phyloP scores from a whole-genome alignment of 148 eudicot genomes.

The Chenopodium suecicum region DNA sequence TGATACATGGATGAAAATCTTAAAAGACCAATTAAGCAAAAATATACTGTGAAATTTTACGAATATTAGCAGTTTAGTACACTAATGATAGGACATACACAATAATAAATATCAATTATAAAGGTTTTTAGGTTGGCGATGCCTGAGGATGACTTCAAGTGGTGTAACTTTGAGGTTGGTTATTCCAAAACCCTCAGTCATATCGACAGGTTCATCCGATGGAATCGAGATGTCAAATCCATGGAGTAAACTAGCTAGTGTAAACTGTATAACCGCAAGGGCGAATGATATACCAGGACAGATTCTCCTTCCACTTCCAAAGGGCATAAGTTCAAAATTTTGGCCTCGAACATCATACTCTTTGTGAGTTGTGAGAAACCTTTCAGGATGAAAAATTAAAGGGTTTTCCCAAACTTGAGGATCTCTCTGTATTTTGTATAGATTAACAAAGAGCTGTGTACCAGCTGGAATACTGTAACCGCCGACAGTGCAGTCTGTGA shows the following conservation, averaged over 20 bases:
- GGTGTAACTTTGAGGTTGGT: constrained; percentile 14
- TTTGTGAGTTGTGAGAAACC: constrained; percentile 24
- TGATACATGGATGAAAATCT: too few relatives aligned
- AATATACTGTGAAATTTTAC: too few relatives aligned
- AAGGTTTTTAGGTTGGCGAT: constrained; percentile 4
- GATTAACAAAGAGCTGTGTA: constrained; percentile 20
- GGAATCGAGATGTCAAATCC: constrained; percentile 9
- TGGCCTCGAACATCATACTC: constrained; percentile 21
- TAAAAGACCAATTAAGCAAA: too few relatives aligned
- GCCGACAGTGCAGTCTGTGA: constrained; percentile 18
- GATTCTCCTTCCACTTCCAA: constrained; percentile 15
- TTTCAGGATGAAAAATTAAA: constrained; percentile 16
- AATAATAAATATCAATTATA: neutral
- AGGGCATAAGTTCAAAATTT: constrained; percentile 12
- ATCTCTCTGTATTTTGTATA: constrained; percentile 29
- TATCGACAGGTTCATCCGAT: constrained; percentile 8
- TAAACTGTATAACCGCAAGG: constrained; percentile 3
- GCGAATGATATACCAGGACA: constrained; percentile 20
- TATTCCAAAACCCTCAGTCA: constrained; percentile 21
- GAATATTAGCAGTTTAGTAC: too few relatives aligned
- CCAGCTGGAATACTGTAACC: constrained; percentile 17
- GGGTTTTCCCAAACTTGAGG: constrained; percentile 24
- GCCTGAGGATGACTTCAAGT: constrained; percentile 2
- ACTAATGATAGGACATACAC: too few relatives aligned
- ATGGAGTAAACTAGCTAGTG: constrained; percentile 21